Evolutionary conservation across 768 basidiomycete genomes (phyloP), one percentile per base, ranked within the genome.

Genomic region (Hebeloma cylindrosporum): DNA sequence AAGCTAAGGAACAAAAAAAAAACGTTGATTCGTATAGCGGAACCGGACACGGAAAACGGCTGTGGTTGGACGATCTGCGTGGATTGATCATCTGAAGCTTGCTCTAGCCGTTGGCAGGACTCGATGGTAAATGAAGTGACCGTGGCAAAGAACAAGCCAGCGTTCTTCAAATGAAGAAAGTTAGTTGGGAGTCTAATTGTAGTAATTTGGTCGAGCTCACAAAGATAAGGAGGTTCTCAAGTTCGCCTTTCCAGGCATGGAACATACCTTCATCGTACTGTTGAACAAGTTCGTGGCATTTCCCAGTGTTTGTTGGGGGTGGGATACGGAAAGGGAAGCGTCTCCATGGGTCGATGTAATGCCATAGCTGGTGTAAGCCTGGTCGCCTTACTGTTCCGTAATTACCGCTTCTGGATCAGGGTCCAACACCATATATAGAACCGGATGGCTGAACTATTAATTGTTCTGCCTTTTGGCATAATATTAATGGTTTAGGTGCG

Each of bases 1-100:
- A 62, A 43, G 45, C 60, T 61, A 3, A 51, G 29, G 43, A 56
- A 61, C 54, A 56, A 59, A 10, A 52, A 52, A n/a, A n/a, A n/a
- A 13, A 54, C 49, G 40, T 59, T 61, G 43, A 61, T 54, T 10
- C 58, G 52, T 16, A 59, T 43, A 9, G 40, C 53, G 9, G 48
- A 43, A 13, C 33, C 25, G 31, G 40, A 33, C n/a, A 49, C 45
- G 25, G 45, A 31, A 29, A 59, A 54, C 3, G 45, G 29, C 6
- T 17, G 22, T 11, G 25, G 26, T 36, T 25, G 9, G n/a, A 51
- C 20, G 5, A 56, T n/a, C 5, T 16, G 42, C 16, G 28, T 41
- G 13, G 52, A 33, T 7, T 28, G 31, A 13, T 44, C 51, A 2
- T 51, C 43, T 8, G 50, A 37, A 8, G 43, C 45, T 25, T 50